phyloP scores from a whole-genome alignment of 495 filamentous ascomycete species.

The Lasiosphaeriaceae sp. region DNA sequence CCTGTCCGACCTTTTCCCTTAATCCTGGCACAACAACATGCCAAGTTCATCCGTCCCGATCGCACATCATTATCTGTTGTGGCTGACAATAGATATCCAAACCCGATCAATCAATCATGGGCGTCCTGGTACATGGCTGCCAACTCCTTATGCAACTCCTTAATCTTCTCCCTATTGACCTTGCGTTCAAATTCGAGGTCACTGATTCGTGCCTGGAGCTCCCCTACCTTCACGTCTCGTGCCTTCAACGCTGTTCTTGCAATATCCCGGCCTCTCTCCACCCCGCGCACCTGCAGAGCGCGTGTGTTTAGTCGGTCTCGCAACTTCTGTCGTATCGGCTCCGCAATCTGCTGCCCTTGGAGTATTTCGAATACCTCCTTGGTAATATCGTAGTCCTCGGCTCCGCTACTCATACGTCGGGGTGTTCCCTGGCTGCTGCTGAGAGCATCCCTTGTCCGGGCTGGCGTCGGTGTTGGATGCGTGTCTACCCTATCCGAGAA shows the following conservation, averaged over 20 bases:
- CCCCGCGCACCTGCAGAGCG: conserved; percentile 52
- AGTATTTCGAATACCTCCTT: conserved; percentile 49
- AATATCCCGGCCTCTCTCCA: conserved; percentile 60
- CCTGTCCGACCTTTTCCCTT: no score
- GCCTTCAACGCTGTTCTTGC: conserved; percentile 55
- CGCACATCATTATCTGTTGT: no score
- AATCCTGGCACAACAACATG: no score
- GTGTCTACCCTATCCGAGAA: conserved; percentile 30
- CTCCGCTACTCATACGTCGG: not conserved
- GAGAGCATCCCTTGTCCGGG: not conserved
- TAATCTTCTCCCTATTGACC: conserved; percentile 33
- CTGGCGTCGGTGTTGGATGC: conserved; percentile 11
- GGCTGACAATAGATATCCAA: no score
- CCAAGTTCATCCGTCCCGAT: no score
- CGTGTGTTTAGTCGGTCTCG: conserved; percentile 51
- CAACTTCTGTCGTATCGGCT: conserved; percentile 38
- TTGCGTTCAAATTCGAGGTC: conserved; percentile 50
- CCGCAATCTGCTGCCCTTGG: conserved; percentile 36
- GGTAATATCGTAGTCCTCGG: conserved; percentile 47
- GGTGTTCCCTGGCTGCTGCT: not conserved
- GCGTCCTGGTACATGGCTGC: conserved; percentile 11
- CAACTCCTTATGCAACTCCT: conserved; percentile 15
- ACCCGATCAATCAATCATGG: not conserved
- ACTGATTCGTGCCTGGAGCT: conserved; percentile 44
- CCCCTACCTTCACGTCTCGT: conserved; percentile 56